Conservation (phyloP, 2,329 filamentous ascomycete species). For the Fusarium guadeloupense region DNA sequence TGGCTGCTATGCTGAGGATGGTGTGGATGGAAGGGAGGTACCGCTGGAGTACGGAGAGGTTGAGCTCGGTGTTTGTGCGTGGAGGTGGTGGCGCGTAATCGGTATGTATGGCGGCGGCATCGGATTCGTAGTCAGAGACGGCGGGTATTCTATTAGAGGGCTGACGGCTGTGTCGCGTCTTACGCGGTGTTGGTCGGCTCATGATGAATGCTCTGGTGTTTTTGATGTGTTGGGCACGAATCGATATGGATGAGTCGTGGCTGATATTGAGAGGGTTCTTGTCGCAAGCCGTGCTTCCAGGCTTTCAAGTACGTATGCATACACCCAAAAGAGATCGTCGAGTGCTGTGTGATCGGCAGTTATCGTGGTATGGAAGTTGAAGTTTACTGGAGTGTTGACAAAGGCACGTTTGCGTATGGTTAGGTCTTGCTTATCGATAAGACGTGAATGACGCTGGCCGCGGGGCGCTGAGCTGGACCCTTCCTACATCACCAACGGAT, state of each 20-base stretch:
- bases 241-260: not conserved
- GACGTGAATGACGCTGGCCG: conserved; percentile 36
- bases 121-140: conserved; percentile 72
- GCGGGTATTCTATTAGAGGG: conserved; percentile 52
- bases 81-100: conserved; percentile 58
- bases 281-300: not conserved
- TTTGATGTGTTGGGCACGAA: conserved; percentile 15
- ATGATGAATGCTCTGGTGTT: conserved; percentile 46
- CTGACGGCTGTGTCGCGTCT: conserved; percentile 53
- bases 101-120: conserved; percentile 58
- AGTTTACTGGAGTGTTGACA: conserved; percentile 19
- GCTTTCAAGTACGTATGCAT: not conserved
- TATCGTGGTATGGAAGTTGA: conserved; percentile 15
- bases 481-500: conserved; percentile 32
- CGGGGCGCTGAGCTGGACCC: conserved; percentile 19
- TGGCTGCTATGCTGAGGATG: conserved; percentile 84
- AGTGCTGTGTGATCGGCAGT: conserved; percentile 4
- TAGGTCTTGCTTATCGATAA: conserved; percentile 45
- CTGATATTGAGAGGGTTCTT: not conserved
- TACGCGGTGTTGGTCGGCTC: conserved; percentile 56
- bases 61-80: conserved; percentile 85
- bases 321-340: not conserved
- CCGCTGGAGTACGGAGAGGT: conserved; percentile 82
- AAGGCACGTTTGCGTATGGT: conserved; percentile 27
- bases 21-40: conserved; percentile 78